Conservation (phyloP, 805 yeast species). For the Yamadazyma ubonensis region DNA sequence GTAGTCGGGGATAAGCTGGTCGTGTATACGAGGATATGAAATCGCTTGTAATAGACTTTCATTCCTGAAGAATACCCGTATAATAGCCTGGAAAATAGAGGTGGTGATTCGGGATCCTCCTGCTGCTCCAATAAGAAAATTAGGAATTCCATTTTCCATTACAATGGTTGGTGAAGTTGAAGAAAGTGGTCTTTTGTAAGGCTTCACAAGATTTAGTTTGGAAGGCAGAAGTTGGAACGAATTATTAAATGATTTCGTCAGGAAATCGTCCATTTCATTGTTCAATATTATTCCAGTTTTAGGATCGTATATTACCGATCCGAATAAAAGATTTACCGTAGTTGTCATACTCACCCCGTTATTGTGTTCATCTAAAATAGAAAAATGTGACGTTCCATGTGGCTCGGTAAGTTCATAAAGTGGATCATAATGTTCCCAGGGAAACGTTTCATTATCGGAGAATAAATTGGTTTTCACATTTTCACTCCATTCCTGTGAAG, state of each 20-base stretch:
- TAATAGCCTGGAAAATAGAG: constrained; percentile 76
- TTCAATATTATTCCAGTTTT: constrained; percentile 80
- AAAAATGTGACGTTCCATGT: constrained; percentile 88
- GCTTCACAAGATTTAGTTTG: constrained; percentile 69
- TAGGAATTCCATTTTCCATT: constrained; percentile 48
- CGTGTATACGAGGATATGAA: constrained; percentile 82
- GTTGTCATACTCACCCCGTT: constrained; percentile 88
- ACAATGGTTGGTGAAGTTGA: constrained; percentile 76
- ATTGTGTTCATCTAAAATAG: constrained; percentile 69
- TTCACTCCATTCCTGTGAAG: constrained; percentile 57
- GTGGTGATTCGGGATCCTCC: constrained; percentile 91
- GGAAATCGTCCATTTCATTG: constrained; percentile 94
- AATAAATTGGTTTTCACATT: constrained; percentile 47
- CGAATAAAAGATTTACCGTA: constrained; percentile 81
- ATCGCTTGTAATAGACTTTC: constrained; percentile 64
- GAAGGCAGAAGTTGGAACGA: constrained; percentile 84
- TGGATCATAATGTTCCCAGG: constrained; percentile 78
- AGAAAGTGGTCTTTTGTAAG: constrained; percentile 79
- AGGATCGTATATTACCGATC: constrained; percentile 78
- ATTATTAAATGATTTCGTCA: constrained; percentile 65
- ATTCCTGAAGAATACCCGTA: constrained; percentile 59
- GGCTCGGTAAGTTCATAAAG: constrained; percentile 75
- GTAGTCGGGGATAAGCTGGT: constrained; percentile 78
- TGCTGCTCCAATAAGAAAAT: constrained; percentile 82
- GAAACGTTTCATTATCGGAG: constrained; percentile 52